phyloP scores from a whole-genome alignment of 1,139 yeast genomes.

The Protomyces lactucae-debilis region DNA sequence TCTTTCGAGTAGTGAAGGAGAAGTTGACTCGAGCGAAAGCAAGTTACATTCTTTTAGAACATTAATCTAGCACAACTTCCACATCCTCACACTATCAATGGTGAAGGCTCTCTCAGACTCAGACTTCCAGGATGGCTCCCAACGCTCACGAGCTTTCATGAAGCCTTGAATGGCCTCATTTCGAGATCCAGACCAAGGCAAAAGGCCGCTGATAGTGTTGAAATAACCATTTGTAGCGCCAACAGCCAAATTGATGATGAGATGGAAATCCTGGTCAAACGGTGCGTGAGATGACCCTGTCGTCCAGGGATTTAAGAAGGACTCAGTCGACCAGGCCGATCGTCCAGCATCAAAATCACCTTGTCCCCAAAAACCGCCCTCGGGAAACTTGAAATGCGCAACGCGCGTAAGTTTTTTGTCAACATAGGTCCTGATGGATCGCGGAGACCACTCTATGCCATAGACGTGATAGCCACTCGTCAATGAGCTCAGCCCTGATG shows the following conservation, averaged over 20 bases:
- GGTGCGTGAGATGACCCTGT: constrained; percentile 28
- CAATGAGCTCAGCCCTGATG: constrained; percentile 23
- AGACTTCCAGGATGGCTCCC: constrained; percentile 23
- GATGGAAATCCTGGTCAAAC: constrained; percentile 31
- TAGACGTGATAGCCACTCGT: constrained; percentile 28
- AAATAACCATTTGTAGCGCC: constrained; percentile 32
- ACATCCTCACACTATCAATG: constrained; percentile 17
- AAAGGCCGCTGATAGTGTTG: constrained; percentile 25
- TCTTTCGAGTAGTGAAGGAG: constrained; percentile 1
- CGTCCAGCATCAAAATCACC: constrained; percentile 27
- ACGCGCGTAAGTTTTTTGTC: constrained; percentile 32
- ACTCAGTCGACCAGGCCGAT: constrained; percentile 17
- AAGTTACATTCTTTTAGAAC: neutral
- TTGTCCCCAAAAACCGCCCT: constrained; percentile 26
- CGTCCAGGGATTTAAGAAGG: constrained; percentile 29
- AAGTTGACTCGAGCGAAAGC: neutral
- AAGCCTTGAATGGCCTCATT: constrained; percentile 27
- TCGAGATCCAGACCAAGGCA: constrained; percentile 31
- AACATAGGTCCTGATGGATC: constrained; percentile 29
- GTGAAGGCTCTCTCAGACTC: constrained; percentile 11
- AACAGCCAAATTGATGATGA: constrained; percentile 32
- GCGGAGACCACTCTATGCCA: constrained; percentile 32
- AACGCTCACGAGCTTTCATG: constrained; percentile 14
- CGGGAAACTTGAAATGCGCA: constrained; percentile 25
- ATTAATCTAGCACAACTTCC: constrained; percentile 11